Evolutionary conservation across 2,329 filamentous ascomycete species (phyloP).

Genomic region (Tolypocladium inflatum): DNA sequence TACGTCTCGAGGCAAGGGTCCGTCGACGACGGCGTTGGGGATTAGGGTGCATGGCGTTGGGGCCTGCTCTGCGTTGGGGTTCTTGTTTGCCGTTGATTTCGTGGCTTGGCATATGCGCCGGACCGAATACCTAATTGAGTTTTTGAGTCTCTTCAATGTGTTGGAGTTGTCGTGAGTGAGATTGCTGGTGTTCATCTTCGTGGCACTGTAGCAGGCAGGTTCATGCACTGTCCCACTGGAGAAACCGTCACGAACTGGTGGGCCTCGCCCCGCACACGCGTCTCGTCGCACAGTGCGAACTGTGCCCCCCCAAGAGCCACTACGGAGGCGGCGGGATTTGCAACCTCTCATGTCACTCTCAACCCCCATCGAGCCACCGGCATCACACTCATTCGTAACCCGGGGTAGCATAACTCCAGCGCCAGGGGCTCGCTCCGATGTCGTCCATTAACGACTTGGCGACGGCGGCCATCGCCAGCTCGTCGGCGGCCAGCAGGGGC

Average conservation of each 20-base stretch:
- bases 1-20: not conserved
- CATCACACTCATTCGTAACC: not conserved
- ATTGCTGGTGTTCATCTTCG: not conserved
- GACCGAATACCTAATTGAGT: not conserved
- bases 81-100: not conserved
- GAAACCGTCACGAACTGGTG: not conserved
- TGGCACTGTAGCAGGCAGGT: no score
- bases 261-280: not conserved
- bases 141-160: not conserved
- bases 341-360: not conserved
- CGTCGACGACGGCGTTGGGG: not conserved
- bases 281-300: not conserved
- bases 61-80: not conserved
- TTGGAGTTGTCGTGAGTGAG: not conserved
- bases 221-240: not conserved
- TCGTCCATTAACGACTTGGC: slow-evolving; percentile 41
- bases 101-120: not conserved
- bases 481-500: slow-evolving; percentile 34
- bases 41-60: not conserved
- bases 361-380: not conserved
- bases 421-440: slow-evolving; percentile 17
- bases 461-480: slow-evolving; percentile 22
- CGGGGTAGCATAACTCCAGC: not conserved
- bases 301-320: not conserved
- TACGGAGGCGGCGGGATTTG: not conserved